Base-by-base conservation (phyloP, 306 rosid species). In the Argentina anserina region DNA sequence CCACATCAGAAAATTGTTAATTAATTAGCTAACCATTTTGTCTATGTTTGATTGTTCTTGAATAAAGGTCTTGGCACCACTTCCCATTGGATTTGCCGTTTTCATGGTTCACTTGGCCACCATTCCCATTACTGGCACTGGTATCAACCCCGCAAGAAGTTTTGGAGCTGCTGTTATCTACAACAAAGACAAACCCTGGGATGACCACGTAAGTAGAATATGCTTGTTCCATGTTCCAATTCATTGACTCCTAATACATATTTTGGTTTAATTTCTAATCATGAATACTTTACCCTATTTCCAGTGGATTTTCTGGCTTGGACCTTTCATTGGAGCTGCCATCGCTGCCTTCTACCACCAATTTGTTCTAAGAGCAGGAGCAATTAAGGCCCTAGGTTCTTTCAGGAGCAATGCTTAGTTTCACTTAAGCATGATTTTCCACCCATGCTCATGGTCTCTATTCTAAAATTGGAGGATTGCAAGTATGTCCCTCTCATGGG, bases 251-350 rank as follows among this genome's bases (percentile, higher is more conserved):
- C 9, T 4, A 25, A 5, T 29, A 10, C 49, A 23, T 3, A 33
- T 33, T 13, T 13, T 61, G 42, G 42, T 41, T n/a, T n/a, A n/a
- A n/a, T 55, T 67, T 14, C 40, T 69, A 40, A 61, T 65, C 34
- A 39, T 42, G 39, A 9, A 26, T 63, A 8, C 6, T 36, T 23
- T 29, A 5, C 6, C 15, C 9, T 65, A 18, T 17, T 69, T 59
- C 4, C 88, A 93, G 98, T 93, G 98, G 98, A 86, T 93, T 28
- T 93, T 90, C 86, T 93, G 98, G 98, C 87, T 93, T 78, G 98
- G 98, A 36, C 98, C 98, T 4, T 81, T 90, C 40, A 9, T 90
- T 45, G 98, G 98, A 74, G 98, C 98, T 67, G 88, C 87, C 3
- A 85, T 52, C 37, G 97, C 98, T 80, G 96, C 98, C 65, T 50